Percentiles rank a stretch among this genome's conserved stretches.
phyloP scores from a whole-genome alignment of 441 rosid genomes.

The Hypseocharis bilobata region DNA sequence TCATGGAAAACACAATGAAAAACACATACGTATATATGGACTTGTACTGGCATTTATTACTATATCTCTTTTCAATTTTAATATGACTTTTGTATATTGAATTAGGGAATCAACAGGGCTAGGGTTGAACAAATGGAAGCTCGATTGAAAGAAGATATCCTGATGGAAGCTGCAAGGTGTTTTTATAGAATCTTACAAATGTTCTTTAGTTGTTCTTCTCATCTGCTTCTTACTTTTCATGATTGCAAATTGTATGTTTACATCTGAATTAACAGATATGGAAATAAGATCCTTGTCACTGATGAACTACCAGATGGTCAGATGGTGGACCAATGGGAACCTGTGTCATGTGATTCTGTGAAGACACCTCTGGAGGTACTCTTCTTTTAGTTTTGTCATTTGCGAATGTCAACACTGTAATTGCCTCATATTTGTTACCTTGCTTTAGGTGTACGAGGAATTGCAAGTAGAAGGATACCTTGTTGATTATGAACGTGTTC shows the following conservation, averaged over 20 bases:
- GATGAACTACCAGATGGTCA: conserved; percentile 99
- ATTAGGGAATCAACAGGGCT: conserved; percentile 80
- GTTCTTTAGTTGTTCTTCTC: conserved; percentile 11
- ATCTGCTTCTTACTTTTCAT: conserved; percentile 17
- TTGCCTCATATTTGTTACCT: conserved; percentile 23
- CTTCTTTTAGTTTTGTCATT: conserved; percentile 16
- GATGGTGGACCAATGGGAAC: conserved; percentile 99
- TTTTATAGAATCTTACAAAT: conserved; percentile 4
- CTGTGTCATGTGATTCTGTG: conserved; percentile 74
- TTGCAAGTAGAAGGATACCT: conserved; percentile 82
- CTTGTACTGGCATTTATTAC: background rate
- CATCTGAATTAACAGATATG: conserved; percentile 59
- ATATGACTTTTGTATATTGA: conserved; percentile 24
- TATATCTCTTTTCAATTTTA: background rate
- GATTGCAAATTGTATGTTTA: conserved; percentile 20
- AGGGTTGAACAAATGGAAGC: conserved; percentile 97
- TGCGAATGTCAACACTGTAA: conserved; percentile 9
- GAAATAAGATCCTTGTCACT: conserved; percentile 95
- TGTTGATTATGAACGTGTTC: conserved; percentile 91
- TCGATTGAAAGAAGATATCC: conserved; percentile 78
- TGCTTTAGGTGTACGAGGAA: conserved; percentile 69
- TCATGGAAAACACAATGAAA: background rate
- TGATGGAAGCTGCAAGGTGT: conserved; percentile 84
- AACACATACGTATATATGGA: background rate
- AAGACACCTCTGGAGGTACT: conserved; percentile 87